Percentiles rank a stretch among this genome's conserved stretches.
Conservation (phyloP, 768 basidiomycete genomes). For the Hygrocybe coccinea region DNA sequence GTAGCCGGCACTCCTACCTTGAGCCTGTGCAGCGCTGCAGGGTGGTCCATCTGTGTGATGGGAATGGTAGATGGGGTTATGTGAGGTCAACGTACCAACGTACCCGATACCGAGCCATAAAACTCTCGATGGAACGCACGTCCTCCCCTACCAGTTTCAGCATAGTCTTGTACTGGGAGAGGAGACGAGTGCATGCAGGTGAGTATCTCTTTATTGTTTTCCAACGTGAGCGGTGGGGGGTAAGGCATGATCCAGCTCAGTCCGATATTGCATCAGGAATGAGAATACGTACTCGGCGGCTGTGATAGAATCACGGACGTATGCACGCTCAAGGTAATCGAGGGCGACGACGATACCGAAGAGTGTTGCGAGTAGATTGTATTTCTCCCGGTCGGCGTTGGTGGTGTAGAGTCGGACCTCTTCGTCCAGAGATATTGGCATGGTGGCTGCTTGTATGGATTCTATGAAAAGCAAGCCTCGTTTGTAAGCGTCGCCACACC, state of each 20-base stretch:
- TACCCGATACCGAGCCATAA: slow-evolving; percentile 86
- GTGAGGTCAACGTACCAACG: slow-evolving; percentile 18
- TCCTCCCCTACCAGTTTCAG: slow-evolving; percentile 90
- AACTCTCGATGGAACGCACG: slow-evolving; percentile 79
- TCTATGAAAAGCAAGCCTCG: too few relatives aligned
- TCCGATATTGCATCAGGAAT: not conserved
- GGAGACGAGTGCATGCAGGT: slow-evolving; percentile 88
- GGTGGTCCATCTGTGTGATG: slow-evolving; percentile 75
- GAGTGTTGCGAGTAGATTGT: slow-evolving; percentile 81
- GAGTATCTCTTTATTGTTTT: slow-evolving; percentile 71
- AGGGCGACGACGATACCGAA: slow-evolving; percentile 88
- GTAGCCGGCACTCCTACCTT: slow-evolving; percentile 94
- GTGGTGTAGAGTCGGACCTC: slow-evolving; percentile 85
- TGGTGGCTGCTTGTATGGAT: too few relatives aligned
- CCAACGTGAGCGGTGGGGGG: not conserved
- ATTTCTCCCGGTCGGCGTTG: slow-evolving; percentile 85
- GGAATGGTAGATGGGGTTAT: not conserved
- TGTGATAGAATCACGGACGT: slow-evolving; percentile 88
- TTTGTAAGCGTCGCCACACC: too few relatives aligned
- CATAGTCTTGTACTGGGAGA: slow-evolving; percentile 97
- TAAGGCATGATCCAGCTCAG: too few relatives aligned
- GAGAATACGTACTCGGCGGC: slow-evolving; percentile 72
- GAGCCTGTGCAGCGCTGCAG: slow-evolving; percentile 86
- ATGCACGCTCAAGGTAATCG: slow-evolving; percentile 93
- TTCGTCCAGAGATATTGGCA: slow-evolving; percentile 67